Conservation (phyloP, 495 filamentous ascomycete species). For the Hypoxylon perforatum region DNA sequence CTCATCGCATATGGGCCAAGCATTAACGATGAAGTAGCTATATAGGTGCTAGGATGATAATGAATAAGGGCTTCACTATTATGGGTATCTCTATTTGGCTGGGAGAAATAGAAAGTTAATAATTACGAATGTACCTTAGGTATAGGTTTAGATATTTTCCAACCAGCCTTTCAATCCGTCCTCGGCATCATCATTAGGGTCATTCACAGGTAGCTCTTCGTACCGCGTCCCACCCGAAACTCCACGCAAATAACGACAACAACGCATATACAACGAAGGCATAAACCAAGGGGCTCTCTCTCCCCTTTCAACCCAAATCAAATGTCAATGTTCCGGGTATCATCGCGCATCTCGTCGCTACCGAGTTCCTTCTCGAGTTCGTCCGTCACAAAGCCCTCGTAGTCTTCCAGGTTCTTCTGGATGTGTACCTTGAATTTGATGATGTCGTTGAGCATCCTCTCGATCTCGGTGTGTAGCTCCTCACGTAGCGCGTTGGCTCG, state of each 20-base stretch:
- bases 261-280: conserved; percentile 1
- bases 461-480: conserved; percentile 94
- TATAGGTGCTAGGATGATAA: no score
- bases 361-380: conserved; percentile 87
- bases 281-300: not conserved
- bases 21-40: no score
- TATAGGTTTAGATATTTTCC: not conserved
- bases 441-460: conserved; percentile 94
- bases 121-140: no score
- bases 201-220: conserved; percentile 17
- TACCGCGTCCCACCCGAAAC: conserved; percentile 24
- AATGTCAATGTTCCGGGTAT: conserved; percentile 47
- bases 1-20: no score
- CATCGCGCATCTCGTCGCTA: conserved; percentile 58
- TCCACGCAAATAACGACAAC: conserved; percentile 23
- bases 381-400: conserved; percentile 89
- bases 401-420: conserved; percentile 89
- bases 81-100: no score
- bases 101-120: no score
- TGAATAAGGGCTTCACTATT: no score
- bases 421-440: conserved; percentile 99
- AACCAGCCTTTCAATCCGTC: conserved; percentile 14
- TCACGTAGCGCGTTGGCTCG: conserved; percentile 86
- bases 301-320: conserved; percentile 20
- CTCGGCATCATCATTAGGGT: conserved; percentile 29